Base-by-base conservation (phyloP, 139 green algal species). In the Desmodesmus armatus region DNA sequence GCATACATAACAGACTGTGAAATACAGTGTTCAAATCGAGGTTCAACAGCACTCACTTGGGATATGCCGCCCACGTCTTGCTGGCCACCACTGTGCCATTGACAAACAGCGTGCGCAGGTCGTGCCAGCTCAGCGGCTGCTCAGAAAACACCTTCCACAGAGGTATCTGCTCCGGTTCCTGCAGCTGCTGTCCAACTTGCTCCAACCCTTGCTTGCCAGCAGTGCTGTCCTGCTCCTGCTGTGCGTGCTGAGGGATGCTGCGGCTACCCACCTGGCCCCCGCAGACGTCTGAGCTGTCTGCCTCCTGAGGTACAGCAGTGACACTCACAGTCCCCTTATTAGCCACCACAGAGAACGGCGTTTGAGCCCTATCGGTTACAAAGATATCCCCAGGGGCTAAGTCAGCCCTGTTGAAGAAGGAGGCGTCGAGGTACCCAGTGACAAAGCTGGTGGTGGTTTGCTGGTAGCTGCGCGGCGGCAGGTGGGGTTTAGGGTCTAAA, bases 131-230 rank as follows among this genome's bases (percentile, higher is more conserved):
- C 44, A 95, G 53, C 4, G 85, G 75, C 53, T 84, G 27, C 0
- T 27, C 15, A 13, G 91, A 94, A 74, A 96, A 96, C 25, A 96
- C 74, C 90, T 92, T 87, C 53, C 55, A 87, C 15, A 76, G n/a
- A 5, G 40, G 82, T 40, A 70, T 40, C 71, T 87, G 82, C 82
- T 60, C 31, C 33, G 53, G 51, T 49, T 76, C 53, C 47, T 72
- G 19, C 47, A n/a, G 47, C 43, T 71, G 77, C 47, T 55, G 47
- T 55, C 47, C 47, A 55, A 21, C 47, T 55, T 55, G 47, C 47
- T 55, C 47, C 47, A 21, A 7, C 47, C 17, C 15, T 3, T 40
- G 35, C 39, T 49, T n/a, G n/a, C n/a, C 21, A 29, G 19, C 1
- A 27, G 60, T n/a, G 60, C 0, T 1, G 60, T 44, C 27, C 29